Conservation (phyloP, 2,329 filamentous ascomycete species). For the Epichloe sibirici region DNA sequence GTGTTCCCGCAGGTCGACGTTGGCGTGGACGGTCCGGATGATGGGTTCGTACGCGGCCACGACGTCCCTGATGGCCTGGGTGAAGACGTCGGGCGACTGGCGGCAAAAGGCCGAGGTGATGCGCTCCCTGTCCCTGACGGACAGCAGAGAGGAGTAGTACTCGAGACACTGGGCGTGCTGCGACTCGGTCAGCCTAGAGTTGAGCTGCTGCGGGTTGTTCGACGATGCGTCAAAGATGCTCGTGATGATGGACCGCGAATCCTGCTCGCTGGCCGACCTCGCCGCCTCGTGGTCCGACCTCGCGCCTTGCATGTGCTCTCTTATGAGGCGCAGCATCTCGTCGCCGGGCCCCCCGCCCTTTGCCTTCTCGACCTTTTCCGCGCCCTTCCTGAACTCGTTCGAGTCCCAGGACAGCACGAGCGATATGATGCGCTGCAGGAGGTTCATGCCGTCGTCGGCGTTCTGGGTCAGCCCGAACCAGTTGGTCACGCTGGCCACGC, state of each 20-base stretch:
- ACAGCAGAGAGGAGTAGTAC: conserved; percentile 59
- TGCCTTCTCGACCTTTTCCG: conserved; percentile 50
- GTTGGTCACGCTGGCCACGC: conserved; percentile 61
- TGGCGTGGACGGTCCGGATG: conserved; percentile 58
- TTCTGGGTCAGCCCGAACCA: conserved; percentile 64
- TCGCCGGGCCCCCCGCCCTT: conserved; percentile 42
- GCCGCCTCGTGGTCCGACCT: conserved; percentile 45
- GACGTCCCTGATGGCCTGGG: conserved; percentile 50
- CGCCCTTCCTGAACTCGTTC: conserved; percentile 53
- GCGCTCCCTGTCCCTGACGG: conserved; percentile 60
- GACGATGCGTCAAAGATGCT: conserved; percentile 45
- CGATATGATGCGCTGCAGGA: conserved; percentile 65
- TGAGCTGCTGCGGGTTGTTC: conserved; percentile 28
- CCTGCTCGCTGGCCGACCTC: conserved; percentile 40
- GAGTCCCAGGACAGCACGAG: conserved; percentile 63
- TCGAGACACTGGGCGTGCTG: conserved; percentile 55
- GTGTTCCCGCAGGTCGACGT: conserved; percentile 58
- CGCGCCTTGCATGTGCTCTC: conserved; percentile 40
- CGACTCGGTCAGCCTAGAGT: conserved; percentile 36
- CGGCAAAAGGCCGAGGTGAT: conserved; percentile 56
- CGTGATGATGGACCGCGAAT: conserved; percentile 48
- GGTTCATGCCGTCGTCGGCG: conserved; percentile 67
- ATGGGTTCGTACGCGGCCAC: conserved; percentile 62
- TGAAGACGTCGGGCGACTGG: conserved; percentile 60
- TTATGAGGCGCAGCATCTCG: conserved; percentile 48